A percentile compares a stretch with the other conserved stretches of the same genome.
phyloP scores from a whole-genome alignment of 2,329 filamentous ascomycete species.

The Cordyceps cateniannulata region DNA sequence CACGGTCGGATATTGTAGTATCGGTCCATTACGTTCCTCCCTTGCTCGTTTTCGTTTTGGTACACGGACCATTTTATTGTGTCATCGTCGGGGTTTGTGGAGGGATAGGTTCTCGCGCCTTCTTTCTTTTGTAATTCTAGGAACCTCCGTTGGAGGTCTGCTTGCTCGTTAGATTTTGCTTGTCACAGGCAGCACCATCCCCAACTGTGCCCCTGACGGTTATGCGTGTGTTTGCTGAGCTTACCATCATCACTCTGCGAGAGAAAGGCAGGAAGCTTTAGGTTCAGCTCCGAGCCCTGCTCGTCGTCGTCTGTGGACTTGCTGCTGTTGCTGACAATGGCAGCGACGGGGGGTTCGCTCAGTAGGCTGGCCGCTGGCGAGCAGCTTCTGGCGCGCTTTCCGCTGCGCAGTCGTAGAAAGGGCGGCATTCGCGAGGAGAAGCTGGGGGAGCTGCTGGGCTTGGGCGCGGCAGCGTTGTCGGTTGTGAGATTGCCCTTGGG shows the following conservation, averaged over 20 bases:
- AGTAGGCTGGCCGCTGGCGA: slow-evolving; percentile 26
- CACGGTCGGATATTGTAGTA: slow-evolving; percentile 89
- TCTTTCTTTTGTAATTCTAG: slow-evolving; percentile 49
- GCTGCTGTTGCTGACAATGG: slow-evolving; percentile 32
- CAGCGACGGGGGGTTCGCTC: slow-evolving; percentile 19
- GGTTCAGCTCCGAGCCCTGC: slow-evolving; percentile 19
- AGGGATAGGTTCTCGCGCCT: slow-evolving; percentile 38
- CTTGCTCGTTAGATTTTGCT: slow-evolving; percentile 29
- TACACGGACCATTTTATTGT: slow-evolving; percentile 29
- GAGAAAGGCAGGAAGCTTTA: slow-evolving; percentile 32
- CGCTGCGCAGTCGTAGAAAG: slow-evolving; percentile 38
- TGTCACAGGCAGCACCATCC: background rate
- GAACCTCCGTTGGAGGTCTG: slow-evolving; percentile 40
- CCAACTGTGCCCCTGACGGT: background rate
- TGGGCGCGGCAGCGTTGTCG: background rate
- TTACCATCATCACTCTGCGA: slow-evolving; percentile 30
- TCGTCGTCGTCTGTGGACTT: slow-evolving; percentile 1
- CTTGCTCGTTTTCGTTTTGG: slow-evolving; percentile 26
- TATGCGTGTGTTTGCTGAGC: background rate
- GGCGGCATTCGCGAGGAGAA: slow-evolving; percentile 28
- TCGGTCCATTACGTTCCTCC: slow-evolving; percentile 55
- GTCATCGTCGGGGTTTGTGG: slow-evolving; percentile 28
- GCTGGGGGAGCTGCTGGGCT: slow-evolving; percentile 16
- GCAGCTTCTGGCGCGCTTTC: slow-evolving; percentile 39
- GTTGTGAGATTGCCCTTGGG: slow-evolving; percentile 16